phyloP scores from a whole-genome alignment of 352 stramenopile species.

The Globisporangium canariense region DNA sequence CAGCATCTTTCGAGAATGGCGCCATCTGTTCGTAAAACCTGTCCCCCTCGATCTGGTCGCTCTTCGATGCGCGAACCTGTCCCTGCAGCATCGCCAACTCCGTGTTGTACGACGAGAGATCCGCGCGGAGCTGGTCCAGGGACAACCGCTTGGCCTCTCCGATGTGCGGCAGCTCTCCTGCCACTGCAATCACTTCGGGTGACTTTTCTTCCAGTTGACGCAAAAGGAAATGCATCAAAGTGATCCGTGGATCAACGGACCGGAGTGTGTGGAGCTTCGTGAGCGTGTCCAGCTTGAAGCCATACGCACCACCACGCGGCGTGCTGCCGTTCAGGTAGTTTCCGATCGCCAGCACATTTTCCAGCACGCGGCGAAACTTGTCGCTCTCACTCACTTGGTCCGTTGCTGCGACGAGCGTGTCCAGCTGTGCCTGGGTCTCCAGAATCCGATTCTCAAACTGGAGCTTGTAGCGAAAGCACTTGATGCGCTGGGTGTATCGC shows the following conservation, averaged over 20 bases:
- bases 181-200: conserved; percentile 76
- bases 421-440: conserved; percentile 78
- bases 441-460: conserved; percentile 85
- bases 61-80: conserved; percentile 77
- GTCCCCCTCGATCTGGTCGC: conserved; percentile 64
- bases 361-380: conserved; percentile 74
- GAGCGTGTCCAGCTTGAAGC: conserved; percentile 90
- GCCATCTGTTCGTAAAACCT: conserved; percentile 82
- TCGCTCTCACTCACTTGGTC: conserved; percentile 80
- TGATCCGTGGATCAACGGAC: conserved; percentile 72
- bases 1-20: conserved; percentile 77
- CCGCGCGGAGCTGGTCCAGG: conserved; percentile 76
- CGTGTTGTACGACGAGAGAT: conserved; percentile 80
- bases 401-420: conserved; percentile 76
- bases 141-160: conserved; percentile 74
- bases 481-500: conserved; percentile 85
- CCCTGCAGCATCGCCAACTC: conserved; percentile 83
- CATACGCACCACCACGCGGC: conserved; percentile 83
- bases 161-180: conserved; percentile 75
- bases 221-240: conserved; percentile 80
- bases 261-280: conserved; percentile 88
- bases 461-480: conserved; percentile 84
- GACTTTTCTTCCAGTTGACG: conserved; percentile 75
- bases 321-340: conserved; percentile 93
- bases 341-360: conserved; percentile 86